Percentiles rank a stretch among this genome's conserved stretches.
Evolutionary conservation across 202 grass and related monocot genomes (phyloP).

Genomic region (Schoenoplectus tabernaemontani): DNA sequence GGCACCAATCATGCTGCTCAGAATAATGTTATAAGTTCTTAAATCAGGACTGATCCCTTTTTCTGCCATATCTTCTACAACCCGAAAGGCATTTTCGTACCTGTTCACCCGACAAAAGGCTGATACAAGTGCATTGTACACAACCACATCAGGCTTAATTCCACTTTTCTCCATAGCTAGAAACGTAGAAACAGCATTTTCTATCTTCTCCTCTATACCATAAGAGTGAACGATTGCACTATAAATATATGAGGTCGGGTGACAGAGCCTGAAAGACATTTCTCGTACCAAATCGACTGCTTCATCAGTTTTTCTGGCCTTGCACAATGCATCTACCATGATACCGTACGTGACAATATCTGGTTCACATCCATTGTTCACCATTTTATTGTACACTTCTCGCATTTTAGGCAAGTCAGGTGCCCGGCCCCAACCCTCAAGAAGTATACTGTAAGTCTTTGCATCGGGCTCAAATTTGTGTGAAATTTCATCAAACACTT

Average conservation of each 20-base stretch:
- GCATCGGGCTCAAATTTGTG: constrained; percentile 46
- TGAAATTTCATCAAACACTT: constrained; percentile 80
- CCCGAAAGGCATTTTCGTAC: constrained; percentile 65
- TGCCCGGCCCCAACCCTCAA: constrained; percentile 87
- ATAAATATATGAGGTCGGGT: constrained; percentile 74
- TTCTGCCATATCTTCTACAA: constrained; percentile 70
- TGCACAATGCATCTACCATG: constrained; percentile 87
- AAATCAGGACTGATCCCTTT: constrained; percentile 59
- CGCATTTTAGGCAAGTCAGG: constrained; percentile 89
- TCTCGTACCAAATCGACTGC: constrained; percentile 55
- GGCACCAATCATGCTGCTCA: constrained; percentile 65
- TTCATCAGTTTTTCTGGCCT: constrained; percentile 58
- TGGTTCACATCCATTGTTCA: constrained; percentile 50
- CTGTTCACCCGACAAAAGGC: constrained; percentile 77
- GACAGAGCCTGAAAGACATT: constrained; percentile 55
- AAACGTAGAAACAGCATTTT: constrained; percentile 79
- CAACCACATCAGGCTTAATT: constrained; percentile 65
- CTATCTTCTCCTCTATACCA: constrained; percentile 70
- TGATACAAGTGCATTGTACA: constrained; percentile 74
- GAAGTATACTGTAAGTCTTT: constrained; percentile 94
- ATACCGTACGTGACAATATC: constrained; percentile 94
- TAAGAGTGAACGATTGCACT: constrained; percentile 73
- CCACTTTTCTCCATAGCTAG: constrained; percentile 79
- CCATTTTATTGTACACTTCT: constrained; percentile 60
- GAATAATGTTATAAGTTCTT: constrained; percentile 79